Evolutionary conservation across 257 asterid species (phyloP).

Genomic region (Thymus quinquecostatus): DNA sequence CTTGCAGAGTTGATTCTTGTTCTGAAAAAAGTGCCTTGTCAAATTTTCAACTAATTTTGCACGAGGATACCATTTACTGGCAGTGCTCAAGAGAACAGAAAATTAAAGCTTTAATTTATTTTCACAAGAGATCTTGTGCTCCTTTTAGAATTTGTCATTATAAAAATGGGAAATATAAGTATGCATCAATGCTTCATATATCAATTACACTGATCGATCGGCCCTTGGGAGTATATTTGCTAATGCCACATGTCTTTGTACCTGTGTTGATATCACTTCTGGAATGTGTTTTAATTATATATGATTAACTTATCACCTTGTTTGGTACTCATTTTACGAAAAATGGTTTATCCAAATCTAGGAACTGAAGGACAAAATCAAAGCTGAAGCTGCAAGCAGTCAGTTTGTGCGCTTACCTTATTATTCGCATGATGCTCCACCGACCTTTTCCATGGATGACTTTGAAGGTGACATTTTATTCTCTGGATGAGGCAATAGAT

Average conservation of each 20-base stretch:
- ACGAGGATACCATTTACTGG: neutral
- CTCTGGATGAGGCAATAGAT: slow-evolving; percentile 4
- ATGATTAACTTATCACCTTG: neutral
- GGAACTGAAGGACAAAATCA: slow-evolving; percentile 75
- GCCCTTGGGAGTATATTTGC: slow-evolving; percentile 6
- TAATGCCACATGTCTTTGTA: slow-evolving; percentile 2
- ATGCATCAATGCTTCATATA: neutral
- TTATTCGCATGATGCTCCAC: slow-evolving; percentile 52
- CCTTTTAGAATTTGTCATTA: slow-evolving; percentile 3
- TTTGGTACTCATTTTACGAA: slow-evolving; percentile 19
- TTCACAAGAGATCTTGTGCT: neutral
- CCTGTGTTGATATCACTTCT: slow-evolving; percentile 9
- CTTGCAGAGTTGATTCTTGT: slow-evolving; percentile 12
- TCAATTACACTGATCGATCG: neutral
- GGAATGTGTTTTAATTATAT: slow-evolving; percentile 8
- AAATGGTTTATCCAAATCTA: slow-evolving; percentile 40
- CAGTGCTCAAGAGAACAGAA: slow-evolving; percentile 6
- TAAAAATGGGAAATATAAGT: neutral
- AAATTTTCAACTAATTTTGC: neutral
- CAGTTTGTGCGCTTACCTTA: slow-evolving; percentile 52
- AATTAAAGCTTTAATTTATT: slow-evolving; percentile 5
- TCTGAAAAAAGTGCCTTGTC: neutral
- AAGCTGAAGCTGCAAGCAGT: slow-evolving; percentile 68
- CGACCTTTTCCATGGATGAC: slow-evolving; percentile 82
- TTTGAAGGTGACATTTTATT: slow-evolving; percentile 69